phyloP scores from a whole-genome alignment of 495 filamentous ascomycete genomes.

The Penicillium daleae region DNA sequence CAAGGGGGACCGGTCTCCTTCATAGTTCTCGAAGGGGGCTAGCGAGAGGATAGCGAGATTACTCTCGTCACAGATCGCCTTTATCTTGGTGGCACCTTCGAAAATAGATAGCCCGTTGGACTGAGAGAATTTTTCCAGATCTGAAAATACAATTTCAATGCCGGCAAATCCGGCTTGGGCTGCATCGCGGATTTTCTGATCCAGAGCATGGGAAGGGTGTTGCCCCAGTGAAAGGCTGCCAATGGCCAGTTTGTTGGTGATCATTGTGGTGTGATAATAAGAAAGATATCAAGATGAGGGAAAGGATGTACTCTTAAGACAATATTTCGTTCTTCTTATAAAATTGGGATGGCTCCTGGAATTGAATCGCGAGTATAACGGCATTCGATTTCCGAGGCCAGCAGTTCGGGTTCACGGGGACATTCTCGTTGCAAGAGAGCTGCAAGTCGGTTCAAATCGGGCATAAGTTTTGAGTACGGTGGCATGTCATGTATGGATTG shows the following conservation, averaged over 20 bases:
- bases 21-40: conserved; percentile 77
- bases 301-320: no score
- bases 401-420: background rate
- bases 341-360: background rate
- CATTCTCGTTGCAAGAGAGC: no score
- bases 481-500: no score
- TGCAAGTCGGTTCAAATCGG: no score
- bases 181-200: conserved; percentile 27
- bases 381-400: background rate
- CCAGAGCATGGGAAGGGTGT: conserved; percentile 54
- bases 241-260: conserved; percentile 51
- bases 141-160: conserved; percentile 74
- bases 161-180: conserved; percentile 61
- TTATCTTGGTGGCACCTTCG: conserved; percentile 58
- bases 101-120: conserved; percentile 45
- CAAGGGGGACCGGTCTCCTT: conserved; percentile 56
- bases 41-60: conserved; percentile 62
- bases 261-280: conserved; percentile 57
- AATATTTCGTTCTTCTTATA: background rate
- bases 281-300: no score
- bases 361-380: background rate
- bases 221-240: conserved; percentile 70
- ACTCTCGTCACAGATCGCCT: conserved; percentile 52
- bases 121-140: conserved; percentile 59
- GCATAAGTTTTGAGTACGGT: no score